Evolutionary conservation across 768 basidiomycete species (phyloP).

Genomic region (Lentinula sp.): DNA sequence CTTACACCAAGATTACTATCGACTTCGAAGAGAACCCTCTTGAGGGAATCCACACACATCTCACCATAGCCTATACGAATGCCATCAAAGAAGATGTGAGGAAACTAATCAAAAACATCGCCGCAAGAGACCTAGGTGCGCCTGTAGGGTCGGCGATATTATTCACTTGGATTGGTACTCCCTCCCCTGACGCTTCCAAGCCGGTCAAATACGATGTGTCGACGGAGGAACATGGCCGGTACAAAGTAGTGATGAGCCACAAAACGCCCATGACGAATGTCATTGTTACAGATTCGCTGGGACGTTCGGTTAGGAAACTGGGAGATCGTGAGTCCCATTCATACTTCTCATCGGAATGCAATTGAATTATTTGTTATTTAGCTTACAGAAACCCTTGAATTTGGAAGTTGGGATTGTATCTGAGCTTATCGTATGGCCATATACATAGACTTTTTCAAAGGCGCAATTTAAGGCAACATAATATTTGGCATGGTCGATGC

Average conservation of each 20-base stretch:
- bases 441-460: too few species aligned
- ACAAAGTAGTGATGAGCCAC: background rate
- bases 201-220: background rate
- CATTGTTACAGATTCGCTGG: background rate
- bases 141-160: background rate
- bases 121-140: background rate
- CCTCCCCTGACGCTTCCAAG: background rate
- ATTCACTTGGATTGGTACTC: background rate
- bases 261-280: background rate
- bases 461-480: too few species aligned
- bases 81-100: background rate
- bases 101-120: background rate
- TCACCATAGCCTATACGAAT: too few species aligned
- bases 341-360: background rate
- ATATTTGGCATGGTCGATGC: too few species aligned
- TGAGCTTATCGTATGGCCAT: too few species aligned
- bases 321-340: background rate
- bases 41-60: too few species aligned
- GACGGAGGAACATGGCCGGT: background rate
- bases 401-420: too few species aligned
- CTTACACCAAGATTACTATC: background rate
- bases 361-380: background rate
- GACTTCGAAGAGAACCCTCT: background rate
- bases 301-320: background rate
- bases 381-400: background rate